phyloP scores from a whole-genome alignment of 345 rosid species.

The Hevea brasiliensis region DNA sequence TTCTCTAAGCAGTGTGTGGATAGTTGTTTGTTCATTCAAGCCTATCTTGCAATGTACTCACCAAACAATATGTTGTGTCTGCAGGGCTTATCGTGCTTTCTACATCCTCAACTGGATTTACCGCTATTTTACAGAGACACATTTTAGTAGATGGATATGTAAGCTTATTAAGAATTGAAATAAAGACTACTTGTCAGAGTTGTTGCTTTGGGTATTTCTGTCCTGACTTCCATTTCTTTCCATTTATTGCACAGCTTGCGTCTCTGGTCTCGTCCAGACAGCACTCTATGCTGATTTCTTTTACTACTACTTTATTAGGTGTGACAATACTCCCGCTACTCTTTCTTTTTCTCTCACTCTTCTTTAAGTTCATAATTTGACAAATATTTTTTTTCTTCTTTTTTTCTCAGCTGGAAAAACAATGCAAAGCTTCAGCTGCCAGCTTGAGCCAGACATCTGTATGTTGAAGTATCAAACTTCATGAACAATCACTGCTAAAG shows the following conservation, averaged over 20 bases:
- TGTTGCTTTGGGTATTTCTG: background rate
- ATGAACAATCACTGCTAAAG: background rate
- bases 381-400: background rate
- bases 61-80: conserved; percentile 9
- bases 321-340: conserved; percentile 5
- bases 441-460: conserved; percentile 45
- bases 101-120: conserved; percentile 91
- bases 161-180: conserved; percentile 18
- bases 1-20: background rate
- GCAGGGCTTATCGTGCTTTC: conserved; percentile 83
- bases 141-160: conserved; percentile 80
- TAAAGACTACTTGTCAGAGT: background rate
- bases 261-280: conserved; percentile 82
- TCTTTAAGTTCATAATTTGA: background rate
- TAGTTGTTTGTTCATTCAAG: background rate
- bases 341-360: background rate
- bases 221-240: conserved; percentile 12
- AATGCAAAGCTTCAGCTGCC: conserved; percentile 90
- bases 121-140: conserved; percentile 65
- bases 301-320: conserved; percentile 91
- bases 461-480: background rate
- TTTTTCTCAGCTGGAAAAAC: conserved; percentile 79
- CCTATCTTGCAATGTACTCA: background rate
- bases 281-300: conserved; percentile 92
- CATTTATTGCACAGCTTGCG: conserved; percentile 56